Evolutionary conservation across 2,329 filamentous ascomycete species (phyloP), one percentile per base, ranked within the genome.

Genomic region (Epichloe typhina): DNA sequence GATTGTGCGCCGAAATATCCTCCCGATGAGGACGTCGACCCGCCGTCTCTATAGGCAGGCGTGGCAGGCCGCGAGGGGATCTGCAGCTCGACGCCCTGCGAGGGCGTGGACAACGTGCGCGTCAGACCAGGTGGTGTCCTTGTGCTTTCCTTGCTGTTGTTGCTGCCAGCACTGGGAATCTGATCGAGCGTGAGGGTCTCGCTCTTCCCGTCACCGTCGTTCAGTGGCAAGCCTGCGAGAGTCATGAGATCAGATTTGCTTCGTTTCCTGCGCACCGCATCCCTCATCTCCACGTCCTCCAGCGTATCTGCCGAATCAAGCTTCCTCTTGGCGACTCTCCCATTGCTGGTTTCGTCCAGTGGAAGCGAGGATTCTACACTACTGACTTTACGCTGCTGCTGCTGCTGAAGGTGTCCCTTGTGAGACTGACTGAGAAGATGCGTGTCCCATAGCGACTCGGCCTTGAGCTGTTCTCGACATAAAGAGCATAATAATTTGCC

Each of bases 401-500:
- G 21, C 21, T 55, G 62, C 52, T 53, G 57, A 23, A 59, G 52
- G 7, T 53, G 55, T 43, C 58, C 53, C 58, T 55, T 56, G 58
- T 76, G 80, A 53, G 54, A 68, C 40, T 68, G 60, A 55, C 73
- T 69, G 46, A 72, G 70, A 38, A 80, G 54, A 60, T 88, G 84
- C 12, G 70, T 68, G 19, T 84, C 77, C 84, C 84, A 88, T 35
- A 83, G 69, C 1, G 75, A 69, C 58, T 88, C 84, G 43, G 77
- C 73, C 64, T 83, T 85, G 60, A 88, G 64, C 38, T 73, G 69
- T 46, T 81, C 72, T 61, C 77, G 78, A 61, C 85, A 89, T 23
- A 84, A 66, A 53, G 74, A 77, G 68, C 85, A 89, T 31, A 80
- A 68, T 0, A 88, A 76, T 59, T 80, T 82, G 54, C 84, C 84